These are phyloP conservation scores for Pythium phragmiticola DNA, from an alignment of 352 stramenopile species.

Conservation along the genomic window DNA sequence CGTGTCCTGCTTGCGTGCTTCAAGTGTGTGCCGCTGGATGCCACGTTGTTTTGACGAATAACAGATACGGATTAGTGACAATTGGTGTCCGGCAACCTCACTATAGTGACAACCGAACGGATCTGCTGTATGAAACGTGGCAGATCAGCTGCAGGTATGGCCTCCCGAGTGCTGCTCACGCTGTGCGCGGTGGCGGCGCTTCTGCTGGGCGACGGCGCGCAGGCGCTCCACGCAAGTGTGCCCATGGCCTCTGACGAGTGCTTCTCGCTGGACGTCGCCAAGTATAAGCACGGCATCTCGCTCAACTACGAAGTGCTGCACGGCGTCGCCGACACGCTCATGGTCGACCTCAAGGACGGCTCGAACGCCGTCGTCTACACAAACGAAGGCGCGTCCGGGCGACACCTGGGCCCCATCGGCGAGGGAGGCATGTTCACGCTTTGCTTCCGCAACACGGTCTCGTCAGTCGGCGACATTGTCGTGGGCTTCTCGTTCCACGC, in stretches of 20 bases:
- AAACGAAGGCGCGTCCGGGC: conserved; percentile 47
- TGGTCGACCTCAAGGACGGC: conserved; percentile 63
- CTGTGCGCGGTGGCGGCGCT: conserved; percentile 17
- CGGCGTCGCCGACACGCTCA: conserved; percentile 68
- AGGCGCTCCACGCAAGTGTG: conserved; percentile 54
- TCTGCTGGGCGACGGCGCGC: conserved; percentile 7
- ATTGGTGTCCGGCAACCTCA: neutral
- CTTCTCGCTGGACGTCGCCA: conserved; percentile 68
- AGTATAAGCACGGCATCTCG: conserved; percentile 81
- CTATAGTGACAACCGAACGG: conserved; percentile 5
- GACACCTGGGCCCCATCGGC: conserved; percentile 56
- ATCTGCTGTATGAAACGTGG: conserved; percentile 2
- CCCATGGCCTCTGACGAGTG: conserved; percentile 49
- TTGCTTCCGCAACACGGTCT: conserved; percentile 72
- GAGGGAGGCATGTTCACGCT: conserved; percentile 60
- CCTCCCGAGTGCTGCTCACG: conserved; percentile 17
- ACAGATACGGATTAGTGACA: neutral
- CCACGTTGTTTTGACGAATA: neutral
- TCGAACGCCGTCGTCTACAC: conserved; percentile 57
- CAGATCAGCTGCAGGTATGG: conserved; percentile 7
- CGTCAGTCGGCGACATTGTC: conserved; percentile 61
- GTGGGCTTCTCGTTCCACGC: conserved; percentile 87
- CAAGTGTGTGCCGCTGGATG: neutral
- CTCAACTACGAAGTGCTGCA: conserved; percentile 84
- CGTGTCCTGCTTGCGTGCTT: neutral